phyloP scores from a whole-genome alignment of 495 filamentous ascomycete genomes.

The Podospora appendiculata region DNA sequence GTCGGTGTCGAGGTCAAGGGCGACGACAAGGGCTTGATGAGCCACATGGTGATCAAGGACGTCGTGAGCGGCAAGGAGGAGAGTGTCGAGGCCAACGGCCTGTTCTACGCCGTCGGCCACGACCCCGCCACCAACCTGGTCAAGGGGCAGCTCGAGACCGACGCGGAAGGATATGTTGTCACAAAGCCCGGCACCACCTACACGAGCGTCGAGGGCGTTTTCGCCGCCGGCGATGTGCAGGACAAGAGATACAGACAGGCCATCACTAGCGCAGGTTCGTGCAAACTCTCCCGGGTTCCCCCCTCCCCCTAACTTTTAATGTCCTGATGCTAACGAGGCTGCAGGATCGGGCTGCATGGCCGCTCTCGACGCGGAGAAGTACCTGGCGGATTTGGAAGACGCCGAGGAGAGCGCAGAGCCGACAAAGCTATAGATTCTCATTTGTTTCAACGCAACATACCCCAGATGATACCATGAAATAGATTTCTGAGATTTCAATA shows the following conservation, averaged over 20 bases:
- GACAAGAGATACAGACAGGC: slow-evolving; percentile 98
- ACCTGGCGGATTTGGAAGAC: slow-evolving; percentile 68
- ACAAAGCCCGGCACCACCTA: slow-evolving; percentile 83
- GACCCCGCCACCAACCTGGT: slow-evolving; percentile 85
- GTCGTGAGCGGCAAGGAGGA: slow-evolving; percentile 69
- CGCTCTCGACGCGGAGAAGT: slow-evolving; percentile 92
- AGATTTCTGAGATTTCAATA: no score
- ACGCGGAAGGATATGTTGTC: slow-evolving; percentile 79
- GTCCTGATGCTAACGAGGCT: slow-evolving; percentile 23
- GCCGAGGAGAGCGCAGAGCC: slow-evolving; percentile 30
- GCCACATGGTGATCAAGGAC: slow-evolving; percentile 71
- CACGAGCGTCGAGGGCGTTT: slow-evolving; percentile 87
- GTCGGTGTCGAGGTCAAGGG: slow-evolving; percentile 76
- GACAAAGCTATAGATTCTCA: slow-evolving; percentile 15
- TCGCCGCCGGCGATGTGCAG: slow-evolving; percentile 95
- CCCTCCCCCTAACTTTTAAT: background rate
- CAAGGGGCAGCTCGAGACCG: slow-evolving; percentile 78
- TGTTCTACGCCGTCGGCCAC: slow-evolving; percentile 98
- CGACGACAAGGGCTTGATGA: slow-evolving; percentile 80
- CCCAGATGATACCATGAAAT: background rate
- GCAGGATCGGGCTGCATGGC: slow-evolving; percentile 88
- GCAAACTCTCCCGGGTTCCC: background rate
- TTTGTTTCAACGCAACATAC: background rate
- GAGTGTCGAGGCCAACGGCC: slow-evolving; percentile 77
- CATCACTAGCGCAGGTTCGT: slow-evolving; percentile 91